Conservation (phyloP, 768 basidiomycete genomes). For the Chalciporus sphaerocephalus region DNA sequence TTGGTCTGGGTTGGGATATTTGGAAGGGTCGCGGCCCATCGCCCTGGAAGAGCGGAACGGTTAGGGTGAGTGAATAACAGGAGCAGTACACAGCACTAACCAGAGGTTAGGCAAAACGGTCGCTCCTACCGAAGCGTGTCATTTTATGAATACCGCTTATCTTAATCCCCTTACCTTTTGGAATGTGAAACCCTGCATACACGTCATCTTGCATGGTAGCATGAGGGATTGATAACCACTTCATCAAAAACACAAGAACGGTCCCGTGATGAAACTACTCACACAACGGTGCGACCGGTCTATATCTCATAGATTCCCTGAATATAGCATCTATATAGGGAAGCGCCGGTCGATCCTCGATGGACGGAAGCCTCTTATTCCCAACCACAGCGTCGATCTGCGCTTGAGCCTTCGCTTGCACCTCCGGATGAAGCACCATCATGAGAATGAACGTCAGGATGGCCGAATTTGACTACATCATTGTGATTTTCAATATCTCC, state of each 20-base stretch:
- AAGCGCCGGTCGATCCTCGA: conserved; percentile 8
- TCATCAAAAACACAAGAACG: background rate
- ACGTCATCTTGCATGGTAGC: conserved; percentile 35
- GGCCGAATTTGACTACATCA: background rate
- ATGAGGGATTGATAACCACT: conserved; percentile 19
- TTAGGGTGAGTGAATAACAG: background rate
- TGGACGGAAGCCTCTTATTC: conserved; percentile 2
- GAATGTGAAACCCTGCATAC: conserved; percentile 46
- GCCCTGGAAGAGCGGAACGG: conserved; percentile 4
- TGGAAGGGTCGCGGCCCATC: conserved; percentile 19
- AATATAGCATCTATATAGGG: conserved; percentile 9
- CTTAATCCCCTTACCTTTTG: conserved; percentile 23
- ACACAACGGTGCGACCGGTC: background rate
- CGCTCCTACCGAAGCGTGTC: conserved; percentile 1
- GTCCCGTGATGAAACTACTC: background rate
- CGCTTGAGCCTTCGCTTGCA: conserved; percentile 8
- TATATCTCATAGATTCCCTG: conserved; percentile 2
- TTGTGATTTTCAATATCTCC: background rate
- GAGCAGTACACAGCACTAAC: background rate
- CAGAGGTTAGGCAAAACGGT: conserved; percentile 7
- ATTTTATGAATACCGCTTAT: no score
- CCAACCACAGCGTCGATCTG: conserved; percentile 10
- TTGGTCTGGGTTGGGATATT: conserved; percentile 33
- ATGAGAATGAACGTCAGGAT: conserved; percentile 6
- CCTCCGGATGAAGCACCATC: conserved; percentile 5